A percentile compares a stretch with the other conserved stretches of the same genome.
Evolutionary conservation across 2,329 filamentous ascomycete species (phyloP).

Genomic region (Arthrobotrys conoides): DNA sequence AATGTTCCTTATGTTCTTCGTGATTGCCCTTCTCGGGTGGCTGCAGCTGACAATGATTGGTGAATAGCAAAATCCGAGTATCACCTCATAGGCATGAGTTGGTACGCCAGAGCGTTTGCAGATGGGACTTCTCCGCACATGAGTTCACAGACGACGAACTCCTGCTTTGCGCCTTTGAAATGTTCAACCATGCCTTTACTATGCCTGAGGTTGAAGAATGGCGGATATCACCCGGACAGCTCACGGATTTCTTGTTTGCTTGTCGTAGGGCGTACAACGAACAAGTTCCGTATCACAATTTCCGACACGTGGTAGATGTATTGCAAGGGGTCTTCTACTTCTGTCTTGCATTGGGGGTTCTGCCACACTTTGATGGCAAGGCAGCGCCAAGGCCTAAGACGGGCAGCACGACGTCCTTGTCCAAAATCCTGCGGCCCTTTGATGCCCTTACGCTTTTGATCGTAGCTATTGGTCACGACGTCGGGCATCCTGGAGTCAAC

Average conservation of each 20-base stretch:
- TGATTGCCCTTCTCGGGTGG: conserved; percentile 39
- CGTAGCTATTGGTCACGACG: conserved; percentile 97
- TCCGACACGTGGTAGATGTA: conserved; percentile 96
- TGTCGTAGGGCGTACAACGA: conserved; percentile 95
- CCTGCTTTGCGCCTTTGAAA: conserved; percentile 84
- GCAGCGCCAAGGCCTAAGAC: conserved; percentile 53
- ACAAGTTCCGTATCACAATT: conserved; percentile 98
- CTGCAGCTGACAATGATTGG: conserved; percentile 48
- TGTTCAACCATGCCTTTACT: conserved; percentile 88
- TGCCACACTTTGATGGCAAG: conserved; percentile 71
- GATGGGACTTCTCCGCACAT: conserved; percentile 91
- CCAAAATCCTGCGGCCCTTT: conserved; percentile 80
- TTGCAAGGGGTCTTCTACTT: conserved; percentile 94
- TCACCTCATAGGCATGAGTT: conserved; percentile 75
- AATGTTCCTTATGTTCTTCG: conserved; percentile 61
- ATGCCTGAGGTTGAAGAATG: conserved; percentile 86
- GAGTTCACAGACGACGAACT: conserved; percentile 92
- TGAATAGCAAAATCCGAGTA: conserved; percentile 75
- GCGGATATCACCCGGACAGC: conserved; percentile 84
- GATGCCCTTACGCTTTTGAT: conserved; percentile 91
- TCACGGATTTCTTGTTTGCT: conserved; percentile 87
- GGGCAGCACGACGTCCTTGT: conserved; percentile 56
- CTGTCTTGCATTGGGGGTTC: conserved; percentile 81
- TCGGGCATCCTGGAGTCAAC: conserved; percentile 97
- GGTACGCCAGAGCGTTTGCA: conserved; percentile 79